Base-by-base conservation (phyloP, 164 flowering plant genomes). In the Platanus orientalis region DNA sequence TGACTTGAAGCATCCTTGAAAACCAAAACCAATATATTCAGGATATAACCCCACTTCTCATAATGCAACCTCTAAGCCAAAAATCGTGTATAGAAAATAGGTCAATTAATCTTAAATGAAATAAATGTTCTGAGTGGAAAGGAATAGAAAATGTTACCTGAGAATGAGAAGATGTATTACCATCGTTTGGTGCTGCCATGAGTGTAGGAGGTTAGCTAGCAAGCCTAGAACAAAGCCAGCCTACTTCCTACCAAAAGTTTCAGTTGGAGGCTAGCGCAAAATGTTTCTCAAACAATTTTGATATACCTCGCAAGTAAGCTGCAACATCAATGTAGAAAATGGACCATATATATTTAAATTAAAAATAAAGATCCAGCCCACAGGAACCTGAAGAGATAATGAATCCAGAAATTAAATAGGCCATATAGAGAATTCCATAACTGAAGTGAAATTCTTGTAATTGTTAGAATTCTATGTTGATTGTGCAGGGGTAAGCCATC, bases 151-250 rank as follows among this genome's bases (percentile, higher is more conserved):
- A 58, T 36, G 19, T 24, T 71, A 84, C 85, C 81, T 84, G 81
- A 58, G 83, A 57, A 72, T 78, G 76, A 44, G 84, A 50, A 40
- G n/a, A n/a, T n/a, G 65, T 17, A 53, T 73, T 74, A 53, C 78
- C 87, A 60, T 83, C 84, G 49, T 80, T 78, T 51, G 83, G 71
- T 20, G 28, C 55, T 27, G 89, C 76, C 87, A 84, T 85, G 64
- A 68, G 30, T 66, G 19, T 11, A 32, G 49, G 48, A 57, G 7
- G n/a, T 40, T n/a, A n/a, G n/a, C 36, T 29, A 40, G n/a, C n/a
- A n/a, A n/a, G n/a, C n/a, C n/a, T n/a, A n/a, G n/a, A n/a, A n/a
- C n/a, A n/a, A n/a, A n/a, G n/a, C n/a, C n/a, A n/a, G n/a, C n/a
- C n/a, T n/a, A n/a, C n/a, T n/a, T n/a, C n/a, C n/a, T n/a, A n/a